These are phyloP conservation scores for Solanum arcanum DNA, from an alignment of 257 asterid genomes.

Conservation along the genomic window DNA sequence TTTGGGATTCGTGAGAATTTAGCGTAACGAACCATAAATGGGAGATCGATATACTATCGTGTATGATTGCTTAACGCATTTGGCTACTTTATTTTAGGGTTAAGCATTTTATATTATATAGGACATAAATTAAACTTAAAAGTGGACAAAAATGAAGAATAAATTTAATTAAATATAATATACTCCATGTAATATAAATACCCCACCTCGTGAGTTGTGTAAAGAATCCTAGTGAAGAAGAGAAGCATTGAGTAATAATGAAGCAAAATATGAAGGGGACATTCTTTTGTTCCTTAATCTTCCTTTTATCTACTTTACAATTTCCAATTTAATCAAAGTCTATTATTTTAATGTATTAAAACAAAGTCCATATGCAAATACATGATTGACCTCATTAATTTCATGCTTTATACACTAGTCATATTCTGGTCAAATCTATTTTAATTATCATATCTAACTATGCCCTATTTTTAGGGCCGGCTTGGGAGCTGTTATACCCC, in stretches of 20 bases:
- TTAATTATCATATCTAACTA: neutral
- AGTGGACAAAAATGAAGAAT: neutral
- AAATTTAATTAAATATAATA: neutral
- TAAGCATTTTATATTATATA: neutral
- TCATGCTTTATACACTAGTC: neutral
- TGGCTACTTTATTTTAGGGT: conserved; percentile 1
- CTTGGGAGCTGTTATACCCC: neutral
- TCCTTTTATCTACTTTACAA: neutral
- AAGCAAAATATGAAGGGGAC: conserved; percentile 27
- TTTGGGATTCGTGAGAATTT: conserved; percentile 67
- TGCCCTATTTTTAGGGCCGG: neutral
- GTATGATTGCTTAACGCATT: conserved; percentile 54
- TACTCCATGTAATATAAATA: too few species aligned
- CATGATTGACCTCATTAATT: neutral
- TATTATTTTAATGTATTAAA: neutral
- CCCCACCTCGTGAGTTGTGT: conserved; percentile 18
- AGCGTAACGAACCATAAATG: conserved; percentile 67
- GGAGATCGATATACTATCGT: neutral
- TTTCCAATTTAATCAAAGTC: neutral
- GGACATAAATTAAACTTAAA: neutral
- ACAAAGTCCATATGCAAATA: neutral
- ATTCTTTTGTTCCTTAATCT: conserved; percentile 19
- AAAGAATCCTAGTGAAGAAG: conserved; percentile 33
- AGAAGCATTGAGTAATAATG: conserved; percentile 26
- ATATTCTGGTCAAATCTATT: neutral